These are phyloP conservation scores for Flaveria linearis DNA, from an alignment of 129 eudicot species.

Conservation along the genomic window DNA sequence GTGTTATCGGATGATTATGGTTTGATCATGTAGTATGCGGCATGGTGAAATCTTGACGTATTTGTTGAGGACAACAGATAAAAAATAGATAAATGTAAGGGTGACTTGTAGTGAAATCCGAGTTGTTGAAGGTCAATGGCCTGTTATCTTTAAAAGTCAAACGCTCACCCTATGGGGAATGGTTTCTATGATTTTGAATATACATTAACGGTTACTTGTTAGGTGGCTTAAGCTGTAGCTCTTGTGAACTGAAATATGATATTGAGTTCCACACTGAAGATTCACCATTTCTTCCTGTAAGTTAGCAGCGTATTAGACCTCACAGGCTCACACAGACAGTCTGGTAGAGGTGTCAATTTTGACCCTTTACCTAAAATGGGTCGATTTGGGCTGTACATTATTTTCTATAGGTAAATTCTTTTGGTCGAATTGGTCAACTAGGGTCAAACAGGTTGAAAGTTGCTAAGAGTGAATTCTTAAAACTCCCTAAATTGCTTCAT, in stretches of 20 bases:
- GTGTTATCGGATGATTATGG: too few relatives aligned
- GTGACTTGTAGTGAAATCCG: too few relatives aligned
- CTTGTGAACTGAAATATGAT: conserved; percentile 80
- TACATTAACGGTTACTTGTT: conserved; percentile 13
- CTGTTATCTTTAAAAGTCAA: too few relatives aligned
- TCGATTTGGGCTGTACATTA: not conserved
- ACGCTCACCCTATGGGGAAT: too few relatives aligned
- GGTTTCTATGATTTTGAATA: too few relatives aligned
- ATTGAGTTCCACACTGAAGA: conserved; percentile 86
- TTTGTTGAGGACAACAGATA: too few relatives aligned
- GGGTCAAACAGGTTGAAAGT: not conserved
- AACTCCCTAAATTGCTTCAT: not conserved
- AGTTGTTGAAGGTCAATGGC: too few relatives aligned
- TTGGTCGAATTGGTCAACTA: not conserved
- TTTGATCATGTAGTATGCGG: too few relatives aligned
- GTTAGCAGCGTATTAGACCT: conserved; percentile 9
- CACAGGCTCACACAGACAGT: not conserved
- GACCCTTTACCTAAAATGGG: not conserved
- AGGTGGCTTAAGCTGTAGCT: conserved; percentile 76
- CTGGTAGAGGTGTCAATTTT: not conserved
- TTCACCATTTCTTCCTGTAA: conserved; percentile 78
- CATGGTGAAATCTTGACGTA: too few relatives aligned
- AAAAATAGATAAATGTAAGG: too few relatives aligned
- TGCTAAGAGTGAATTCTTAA: not conserved
- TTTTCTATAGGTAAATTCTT: not conserved